Conservation (phyloP, 495 filamentous ascomycete species). For the Parathielavia hyrcaniae region DNA sequence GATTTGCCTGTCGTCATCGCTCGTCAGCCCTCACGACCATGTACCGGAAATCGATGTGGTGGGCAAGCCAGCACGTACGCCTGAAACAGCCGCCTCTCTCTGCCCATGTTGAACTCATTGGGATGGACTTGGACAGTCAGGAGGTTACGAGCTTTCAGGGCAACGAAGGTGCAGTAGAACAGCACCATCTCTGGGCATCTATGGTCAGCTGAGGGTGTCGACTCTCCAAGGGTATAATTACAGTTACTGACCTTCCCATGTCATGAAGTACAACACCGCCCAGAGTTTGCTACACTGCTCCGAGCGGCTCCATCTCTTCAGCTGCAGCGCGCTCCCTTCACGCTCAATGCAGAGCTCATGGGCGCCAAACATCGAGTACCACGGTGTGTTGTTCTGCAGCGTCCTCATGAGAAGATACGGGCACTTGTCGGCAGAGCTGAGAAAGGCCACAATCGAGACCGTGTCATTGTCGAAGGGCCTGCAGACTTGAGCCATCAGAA, state of each 20-base stretch:
- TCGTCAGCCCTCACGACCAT: background rate
- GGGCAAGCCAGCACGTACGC: slow-evolving; percentile 47
- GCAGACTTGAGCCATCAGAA: background rate
- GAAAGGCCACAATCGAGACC: slow-evolving; percentile 44
- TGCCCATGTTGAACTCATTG: slow-evolving; percentile 54
- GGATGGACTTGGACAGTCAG: slow-evolving; percentile 46
- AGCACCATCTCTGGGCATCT: slow-evolving; percentile 55
- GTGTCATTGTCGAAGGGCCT: slow-evolving; percentile 49
- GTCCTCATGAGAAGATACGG: slow-evolving; percentile 41
- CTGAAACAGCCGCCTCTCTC: slow-evolving; percentile 62
- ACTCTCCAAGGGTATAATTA: background rate
- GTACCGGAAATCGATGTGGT: background rate
- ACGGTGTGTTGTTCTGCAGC: slow-evolving; percentile 37
- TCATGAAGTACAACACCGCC: slow-evolving; percentile 48
- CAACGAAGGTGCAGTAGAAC: slow-evolving; percentile 70
- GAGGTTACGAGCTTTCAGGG: slow-evolving; percentile 63
- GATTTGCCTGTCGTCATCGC: slow-evolving; percentile 51
- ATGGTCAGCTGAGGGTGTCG: background rate
- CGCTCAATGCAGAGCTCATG: slow-evolving; percentile 48
- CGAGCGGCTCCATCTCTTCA: slow-evolving; percentile 44
- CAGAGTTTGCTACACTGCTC: slow-evolving; percentile 44
- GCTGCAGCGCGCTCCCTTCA: slow-evolving; percentile 41
- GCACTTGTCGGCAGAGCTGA: slow-evolving; percentile 36
- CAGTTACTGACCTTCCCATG: slow-evolving; percentile 47
- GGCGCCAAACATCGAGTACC: slow-evolving; percentile 42